Evolutionary conservation across 345 rosid species (phyloP), one percentile per base, ranked within the genome.

Genomic region (Linum trigynum): DNA sequence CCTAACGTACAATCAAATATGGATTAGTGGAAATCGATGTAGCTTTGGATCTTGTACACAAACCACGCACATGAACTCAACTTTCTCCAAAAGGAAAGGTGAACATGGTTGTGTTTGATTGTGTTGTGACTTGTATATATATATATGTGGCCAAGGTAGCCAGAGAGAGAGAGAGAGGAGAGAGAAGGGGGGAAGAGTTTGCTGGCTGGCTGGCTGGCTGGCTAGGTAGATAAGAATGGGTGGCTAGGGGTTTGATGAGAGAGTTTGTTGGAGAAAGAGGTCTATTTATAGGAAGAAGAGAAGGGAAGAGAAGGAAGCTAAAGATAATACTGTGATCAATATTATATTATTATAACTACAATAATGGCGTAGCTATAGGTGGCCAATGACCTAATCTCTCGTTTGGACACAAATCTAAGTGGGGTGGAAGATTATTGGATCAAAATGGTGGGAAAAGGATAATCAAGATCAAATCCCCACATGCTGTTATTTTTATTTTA

Each of bases 61-160:
- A 23, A 41, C 45, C 6, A 41, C 5, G 45, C 45, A 41, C 9
- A 8, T 41, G 45, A 41, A 41, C 5, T 41, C 6, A 41, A 1
- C 68, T 73, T 77, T 65, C 81, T 72, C 65, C 55, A 71, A 72
- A 74, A 72, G 84, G 80, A 77, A 75, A 69, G 68, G 11, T 38
- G 62, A 15, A 35, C 10, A 48, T 48, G 53, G 53, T 48, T 23
- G 32, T 23, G 32, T 23, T 23, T 23, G 32, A 23, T 23, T 23
- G 32, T 23, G 32, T 23, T 23, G 32, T 23, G 32, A 23, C 32
- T 23, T 23, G 32, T 23, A 1, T 23, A 1, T 23, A 23, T 23
- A 23, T 23, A 23, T 23, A 23, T 23, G 1, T 23, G 32, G 32
- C 32, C 32, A 37, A 48, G 38, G 62, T 3, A 32, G 38, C 6